Evolutionary conservation across 2,329 filamentous ascomycete genomes (phyloP).

Genomic region (Penicillium sp.): DNA sequence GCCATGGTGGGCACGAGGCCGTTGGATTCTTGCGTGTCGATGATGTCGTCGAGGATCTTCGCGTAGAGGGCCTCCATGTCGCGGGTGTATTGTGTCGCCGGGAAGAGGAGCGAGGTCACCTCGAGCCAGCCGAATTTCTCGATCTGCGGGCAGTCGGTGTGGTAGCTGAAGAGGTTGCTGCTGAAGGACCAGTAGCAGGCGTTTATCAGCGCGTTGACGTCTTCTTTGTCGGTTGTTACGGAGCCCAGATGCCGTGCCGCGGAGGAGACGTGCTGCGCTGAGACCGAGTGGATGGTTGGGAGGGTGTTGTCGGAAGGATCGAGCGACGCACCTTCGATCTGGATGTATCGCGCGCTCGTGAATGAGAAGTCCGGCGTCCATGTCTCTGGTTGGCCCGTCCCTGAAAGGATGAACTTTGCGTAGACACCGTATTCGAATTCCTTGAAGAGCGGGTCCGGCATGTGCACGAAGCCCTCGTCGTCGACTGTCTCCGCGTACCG

Average conservation of each 20-base stretch:
- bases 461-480: constrained; percentile 25
- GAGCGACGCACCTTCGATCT: constrained; percentile 28
- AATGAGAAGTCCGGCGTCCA: constrained; percentile 33
- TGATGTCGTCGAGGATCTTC: constrained; percentile 55
- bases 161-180: constrained; percentile 52
- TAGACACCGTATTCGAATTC: constrained; percentile 31
- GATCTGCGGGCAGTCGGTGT: constrained; percentile 55
- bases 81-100: constrained; percentile 52
- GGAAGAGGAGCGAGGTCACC: constrained; percentile 52
- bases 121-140: constrained; percentile 58
- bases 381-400: constrained; percentile 20
- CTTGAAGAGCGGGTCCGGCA: constrained; percentile 33
- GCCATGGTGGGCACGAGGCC: constrained; percentile 56
- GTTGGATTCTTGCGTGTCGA: constrained; percentile 51
- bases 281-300: constrained; percentile 24
- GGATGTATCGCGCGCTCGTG: constrained; percentile 31
- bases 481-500: constrained; percentile 13
- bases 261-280: constrained; percentile 29
- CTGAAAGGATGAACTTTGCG: constrained; percentile 26
- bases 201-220: constrained; percentile 34
- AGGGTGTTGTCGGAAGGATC: constrained; percentile 9
- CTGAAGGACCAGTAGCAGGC: constrained; percentile 53
- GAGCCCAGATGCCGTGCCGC: constrained; percentile 26
- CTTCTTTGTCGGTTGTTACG: constrained; percentile 30
- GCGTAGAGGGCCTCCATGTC: constrained; percentile 54